Evolutionary conservation across 768 basidiomycete genomes (phyloP).

Genomic region (Auricularia sp.): DNA sequence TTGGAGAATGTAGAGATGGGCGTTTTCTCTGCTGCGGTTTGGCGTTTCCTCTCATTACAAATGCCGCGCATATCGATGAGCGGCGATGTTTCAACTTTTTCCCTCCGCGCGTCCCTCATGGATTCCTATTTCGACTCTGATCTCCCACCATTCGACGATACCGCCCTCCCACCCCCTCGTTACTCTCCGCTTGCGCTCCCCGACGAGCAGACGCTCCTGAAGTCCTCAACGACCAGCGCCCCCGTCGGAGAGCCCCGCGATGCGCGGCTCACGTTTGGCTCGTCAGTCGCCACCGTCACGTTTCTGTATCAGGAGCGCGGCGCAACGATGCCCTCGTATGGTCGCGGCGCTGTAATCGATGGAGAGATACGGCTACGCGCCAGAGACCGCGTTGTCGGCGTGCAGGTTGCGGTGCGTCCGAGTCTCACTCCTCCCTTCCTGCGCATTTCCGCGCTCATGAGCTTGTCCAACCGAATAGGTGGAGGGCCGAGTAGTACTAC

Average conservation of each 20-base stretch:
- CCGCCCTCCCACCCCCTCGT: neutral
- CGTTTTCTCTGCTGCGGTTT: too few species aligned
- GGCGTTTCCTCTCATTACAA: too few species aligned
- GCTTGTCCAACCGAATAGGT: too few species aligned
- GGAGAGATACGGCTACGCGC: neutral
- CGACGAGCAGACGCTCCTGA: neutral
- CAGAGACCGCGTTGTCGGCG: neutral
- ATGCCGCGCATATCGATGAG: too few species aligned
- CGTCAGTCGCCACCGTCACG: neutral
- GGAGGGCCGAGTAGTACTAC: neutral
- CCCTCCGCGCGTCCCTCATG: too few species aligned
- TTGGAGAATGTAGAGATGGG: too few species aligned
- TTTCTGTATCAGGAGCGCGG: neutral
- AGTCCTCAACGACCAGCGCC: neutral
- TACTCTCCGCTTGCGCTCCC: neutral
- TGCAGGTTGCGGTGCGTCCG: neutral
- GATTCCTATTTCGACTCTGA: too few species aligned
- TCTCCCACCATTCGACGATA: too few species aligned
- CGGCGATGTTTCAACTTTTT: too few species aligned
- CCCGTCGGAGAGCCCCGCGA: neutral
- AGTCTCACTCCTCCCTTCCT: neutral
- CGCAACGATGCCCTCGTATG: neutral
- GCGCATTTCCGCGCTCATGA: too few species aligned
- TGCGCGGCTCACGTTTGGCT: neutral
- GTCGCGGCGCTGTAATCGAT: neutral